Evolutionary conservation across 2,329 filamentous ascomycete genomes (phyloP).

Genomic region (Didymella pinodella): DNA sequence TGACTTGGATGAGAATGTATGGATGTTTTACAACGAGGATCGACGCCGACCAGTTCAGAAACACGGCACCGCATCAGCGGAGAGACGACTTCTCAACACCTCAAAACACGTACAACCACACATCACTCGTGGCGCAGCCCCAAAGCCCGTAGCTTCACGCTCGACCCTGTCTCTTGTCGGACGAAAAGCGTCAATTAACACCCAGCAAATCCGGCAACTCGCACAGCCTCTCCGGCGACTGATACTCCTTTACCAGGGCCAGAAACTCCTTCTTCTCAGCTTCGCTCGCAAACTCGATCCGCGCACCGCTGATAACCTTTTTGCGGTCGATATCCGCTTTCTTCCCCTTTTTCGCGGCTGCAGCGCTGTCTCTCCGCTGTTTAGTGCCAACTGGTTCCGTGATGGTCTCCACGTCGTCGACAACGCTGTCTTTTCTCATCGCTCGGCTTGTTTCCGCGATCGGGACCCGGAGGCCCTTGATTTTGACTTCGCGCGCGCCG

Average conservation of each 20-base stretch:
- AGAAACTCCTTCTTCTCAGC: constrained; percentile 54
- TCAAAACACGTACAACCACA: too few species aligned
- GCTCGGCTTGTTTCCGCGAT: constrained; percentile 28
- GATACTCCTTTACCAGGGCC: constrained; percentile 48
- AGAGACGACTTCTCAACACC: too few species aligned
- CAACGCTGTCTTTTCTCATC: constrained; percentile 35
- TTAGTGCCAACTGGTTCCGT: background rate
- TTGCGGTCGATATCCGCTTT: constrained; percentile 41
- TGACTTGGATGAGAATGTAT: too few species aligned
- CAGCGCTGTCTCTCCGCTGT: background rate
- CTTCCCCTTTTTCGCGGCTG: constrained; percentile 1
- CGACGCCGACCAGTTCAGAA: too few species aligned
- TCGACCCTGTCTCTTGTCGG: too few species aligned
- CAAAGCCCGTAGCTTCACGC: too few species aligned
- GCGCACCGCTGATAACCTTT: constrained; percentile 53
- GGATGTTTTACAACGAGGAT: too few species aligned
- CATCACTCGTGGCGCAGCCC: too few species aligned
- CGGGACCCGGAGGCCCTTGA: constrained; percentile 54
- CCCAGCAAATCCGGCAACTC: constrained; percentile 51
- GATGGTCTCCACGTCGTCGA: constrained; percentile 4
- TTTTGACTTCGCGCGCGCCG: constrained; percentile 49
- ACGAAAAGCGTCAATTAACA: constrained; percentile 30
- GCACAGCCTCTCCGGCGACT: constrained; percentile 42
- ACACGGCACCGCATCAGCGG: too few species aligned
- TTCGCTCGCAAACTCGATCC: constrained; percentile 55